These are phyloP conservation scores for Cucurbita ficifolia DNA, from an alignment of 306 rosid species.

Conservation along the genomic window DNA sequence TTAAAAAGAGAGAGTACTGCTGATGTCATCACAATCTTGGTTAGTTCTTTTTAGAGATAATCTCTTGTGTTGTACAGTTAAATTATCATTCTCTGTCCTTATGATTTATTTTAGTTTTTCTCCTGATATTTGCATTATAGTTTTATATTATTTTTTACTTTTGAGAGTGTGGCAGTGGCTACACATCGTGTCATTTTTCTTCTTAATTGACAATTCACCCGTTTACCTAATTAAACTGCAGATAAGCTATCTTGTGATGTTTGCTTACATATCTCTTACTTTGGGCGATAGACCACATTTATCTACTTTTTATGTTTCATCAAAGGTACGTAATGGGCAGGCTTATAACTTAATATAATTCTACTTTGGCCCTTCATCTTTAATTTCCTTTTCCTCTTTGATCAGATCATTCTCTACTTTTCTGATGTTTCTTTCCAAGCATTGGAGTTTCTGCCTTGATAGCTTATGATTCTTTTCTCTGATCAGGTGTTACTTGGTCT, in stretches of 20 bases:
- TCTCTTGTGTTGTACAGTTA: not conserved
- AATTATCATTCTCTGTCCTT: not conserved
- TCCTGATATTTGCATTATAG: not conserved
- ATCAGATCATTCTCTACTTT: not conserved
- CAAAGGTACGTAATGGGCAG: slow-evolving; percentile 52
- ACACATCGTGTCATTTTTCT: slow-evolving; percentile 8
- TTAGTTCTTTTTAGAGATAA: slow-evolving; percentile 17
- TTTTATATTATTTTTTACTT: not conserved
- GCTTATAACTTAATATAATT: not conserved
- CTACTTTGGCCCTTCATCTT: not conserved
- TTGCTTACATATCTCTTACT: slow-evolving; percentile 91
- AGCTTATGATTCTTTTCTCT: slow-evolving; percentile 10
- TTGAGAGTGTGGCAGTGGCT: not conserved
- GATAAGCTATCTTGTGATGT: slow-evolving; percentile 98
- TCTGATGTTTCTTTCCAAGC: not conserved
- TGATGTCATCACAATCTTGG: slow-evolving; percentile 87
- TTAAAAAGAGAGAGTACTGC: slow-evolving; percentile 92
- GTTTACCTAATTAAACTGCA: slow-evolving; percentile 28
- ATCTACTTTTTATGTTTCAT: slow-evolving; percentile 67
- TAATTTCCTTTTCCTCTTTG: not conserved
- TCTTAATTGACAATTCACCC: not conserved
- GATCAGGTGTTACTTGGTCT: slow-evolving; percentile 87
- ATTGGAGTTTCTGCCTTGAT: slow-evolving; percentile 1
- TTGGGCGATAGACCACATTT: slow-evolving; percentile 66
- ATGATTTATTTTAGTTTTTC: not conserved